A percentile compares a stretch with the other conserved stretches of the same genome.
Evolutionary conservation across 305 asterid species (phyloP).

Genomic region (Salvia sclarea): DNA sequence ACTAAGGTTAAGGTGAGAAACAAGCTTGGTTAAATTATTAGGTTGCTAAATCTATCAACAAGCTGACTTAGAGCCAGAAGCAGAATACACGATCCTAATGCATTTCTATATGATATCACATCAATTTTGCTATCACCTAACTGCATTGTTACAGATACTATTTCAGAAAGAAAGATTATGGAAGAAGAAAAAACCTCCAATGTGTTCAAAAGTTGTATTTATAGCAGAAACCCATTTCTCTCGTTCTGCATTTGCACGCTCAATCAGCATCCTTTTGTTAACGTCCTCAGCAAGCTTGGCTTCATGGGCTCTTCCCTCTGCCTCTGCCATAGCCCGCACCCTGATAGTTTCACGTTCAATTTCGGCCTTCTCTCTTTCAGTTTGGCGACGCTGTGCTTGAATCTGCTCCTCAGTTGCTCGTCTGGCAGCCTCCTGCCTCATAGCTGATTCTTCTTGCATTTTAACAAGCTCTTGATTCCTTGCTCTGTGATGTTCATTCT

Average conservation of each 20-base stretch:
- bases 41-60: neutral
- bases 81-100: neutral
- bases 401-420: conserved; percentile 97
- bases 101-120: neutral
- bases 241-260: conserved; percentile 84
- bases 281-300: conserved; percentile 95
- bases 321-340: conserved; percentile 80
- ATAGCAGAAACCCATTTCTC: conserved; percentile 96
- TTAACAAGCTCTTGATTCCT: conserved; percentile 92
- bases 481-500: conserved; percentile 85
- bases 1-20: conserved; percentile 20
- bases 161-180: neutral
- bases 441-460: conserved; percentile 95
- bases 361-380: conserved; percentile 84
- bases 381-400: conserved; percentile 92
- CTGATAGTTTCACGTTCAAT: conserved; percentile 88
- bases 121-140: conserved; percentile 2
- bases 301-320: conserved; percentile 98
- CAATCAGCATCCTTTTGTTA: conserved; percentile 70
- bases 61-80: conserved; percentile 6
- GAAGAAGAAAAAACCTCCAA: conserved; percentile 68
- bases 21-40: conserved; percentile 1
- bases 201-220: conserved; percentile 87
- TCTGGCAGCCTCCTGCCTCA: conserved; percentile 92
- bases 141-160: neutral